Conservation (phyloP, 1,139 yeast genomes). For the Geotrichum aggregatum region DNA sequence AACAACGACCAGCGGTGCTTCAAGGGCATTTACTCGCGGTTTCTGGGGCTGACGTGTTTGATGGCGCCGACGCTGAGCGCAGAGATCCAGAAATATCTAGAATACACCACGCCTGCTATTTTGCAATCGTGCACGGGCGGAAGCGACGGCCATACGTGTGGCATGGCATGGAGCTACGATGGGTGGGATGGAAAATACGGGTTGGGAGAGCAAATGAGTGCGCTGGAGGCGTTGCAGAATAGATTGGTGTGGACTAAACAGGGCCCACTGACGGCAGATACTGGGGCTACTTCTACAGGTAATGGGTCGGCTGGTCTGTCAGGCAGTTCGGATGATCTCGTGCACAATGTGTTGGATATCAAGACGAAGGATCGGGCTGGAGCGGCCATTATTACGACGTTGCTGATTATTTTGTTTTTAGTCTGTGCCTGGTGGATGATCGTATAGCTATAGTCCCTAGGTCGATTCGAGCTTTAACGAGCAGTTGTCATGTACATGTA, state of each 20-base stretch:
- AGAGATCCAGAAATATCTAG: constrained; percentile 49
- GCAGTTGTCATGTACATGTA: too few relatives aligned
- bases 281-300: constrained; percentile 48
- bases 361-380: constrained; percentile 69
- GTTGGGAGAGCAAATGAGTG: constrained; percentile 88
- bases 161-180: constrained; percentile 64
- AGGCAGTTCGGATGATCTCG: constrained; percentile 21
- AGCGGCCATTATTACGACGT: constrained; percentile 76
- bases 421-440: constrained; percentile 74
- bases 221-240: constrained; percentile 70
- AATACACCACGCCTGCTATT: constrained; percentile 70
- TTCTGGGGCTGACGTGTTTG: constrained; percentile 52
- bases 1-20: constrained; percentile 88
- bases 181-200: constrained; percentile 80
- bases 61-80: constrained; percentile 16
- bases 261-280: constrained; percentile 44
- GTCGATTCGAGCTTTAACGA: too few relatives aligned
- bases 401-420: constrained; percentile 60
- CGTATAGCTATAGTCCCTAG: not conserved
- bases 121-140: constrained; percentile 85
- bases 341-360: constrained; percentile 1
- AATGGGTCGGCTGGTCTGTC: constrained; percentile 36
- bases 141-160: constrained; percentile 86
- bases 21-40: constrained; percentile 75
- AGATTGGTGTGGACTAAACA: constrained; percentile 41